phyloP scores from a whole-genome alignment of 2,329 filamentous ascomycete species.

The Saccharata proteae region DNA sequence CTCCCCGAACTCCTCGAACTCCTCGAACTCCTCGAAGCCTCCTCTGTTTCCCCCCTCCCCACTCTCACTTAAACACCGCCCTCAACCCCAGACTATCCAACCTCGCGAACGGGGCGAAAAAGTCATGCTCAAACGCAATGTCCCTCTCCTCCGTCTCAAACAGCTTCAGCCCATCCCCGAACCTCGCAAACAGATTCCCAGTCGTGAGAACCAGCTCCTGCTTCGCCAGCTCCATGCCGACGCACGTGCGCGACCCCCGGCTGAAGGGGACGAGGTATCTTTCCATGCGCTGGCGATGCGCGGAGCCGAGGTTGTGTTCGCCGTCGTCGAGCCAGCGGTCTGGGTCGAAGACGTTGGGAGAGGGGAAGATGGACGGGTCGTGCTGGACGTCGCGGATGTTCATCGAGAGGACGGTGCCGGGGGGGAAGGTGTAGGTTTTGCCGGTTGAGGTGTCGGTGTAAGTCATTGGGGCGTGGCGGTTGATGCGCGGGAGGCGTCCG shows the following conservation, averaged over 20 bases:
- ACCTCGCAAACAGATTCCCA: constrained; percentile 9
- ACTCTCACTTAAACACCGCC: too few relatives aligned
- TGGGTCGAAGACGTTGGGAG: constrained; percentile 10
- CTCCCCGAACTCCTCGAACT: too few relatives aligned
- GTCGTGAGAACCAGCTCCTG: constrained; percentile 12
- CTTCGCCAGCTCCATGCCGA: constrained; percentile 24
- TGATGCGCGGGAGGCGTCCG: constrained; percentile 13
- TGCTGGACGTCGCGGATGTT: constrained; percentile 23
- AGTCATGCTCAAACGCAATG: constrained; percentile 11
- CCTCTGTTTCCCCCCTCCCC: too few relatives aligned
- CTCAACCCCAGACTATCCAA: constrained; percentile 11
- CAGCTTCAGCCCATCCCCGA: constrained; percentile 7
- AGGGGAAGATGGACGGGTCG: constrained; percentile 19
- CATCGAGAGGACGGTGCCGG: constrained; percentile 10
- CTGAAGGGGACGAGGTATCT: constrained; percentile 26
- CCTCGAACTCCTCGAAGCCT: too few relatives aligned
- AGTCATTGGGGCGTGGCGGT: not conserved
- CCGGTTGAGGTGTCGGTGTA: too few relatives aligned
- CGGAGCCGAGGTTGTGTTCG: constrained; percentile 6
- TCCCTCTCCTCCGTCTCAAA: constrained; percentile 11
- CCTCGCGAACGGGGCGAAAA: constrained; percentile 11
- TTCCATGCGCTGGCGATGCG: constrained; percentile 12
- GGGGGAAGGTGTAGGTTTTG: constrained; percentile 13
- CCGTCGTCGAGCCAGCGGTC: constrained; percentile 13
- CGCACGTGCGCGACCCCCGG: constrained; percentile 23